A percentile compares a stretch with the other conserved stretches of the same genome.
These are phyloP conservation scores for Verticillium longisporum DNA, from an alignment of 2,329 filamentous ascomycete species.

Conservation along the genomic window DNA sequence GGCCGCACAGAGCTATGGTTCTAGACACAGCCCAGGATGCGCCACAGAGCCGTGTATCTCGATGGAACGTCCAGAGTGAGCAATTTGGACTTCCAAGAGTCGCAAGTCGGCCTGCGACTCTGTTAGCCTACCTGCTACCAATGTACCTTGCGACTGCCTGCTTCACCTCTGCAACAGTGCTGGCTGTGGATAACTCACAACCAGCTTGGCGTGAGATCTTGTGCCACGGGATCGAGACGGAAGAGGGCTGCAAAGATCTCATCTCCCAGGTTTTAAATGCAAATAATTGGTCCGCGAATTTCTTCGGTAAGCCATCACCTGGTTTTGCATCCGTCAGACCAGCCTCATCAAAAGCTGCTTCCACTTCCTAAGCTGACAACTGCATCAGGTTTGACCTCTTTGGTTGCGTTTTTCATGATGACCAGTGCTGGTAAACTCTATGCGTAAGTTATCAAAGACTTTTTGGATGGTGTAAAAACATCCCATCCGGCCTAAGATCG, in stretches of 20 bases:
- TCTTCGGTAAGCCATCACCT: not conserved
- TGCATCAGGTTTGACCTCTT: not conserved
- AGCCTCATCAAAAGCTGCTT: not conserved
- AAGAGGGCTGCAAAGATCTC: not conserved
- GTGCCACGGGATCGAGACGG: not conserved
- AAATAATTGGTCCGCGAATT: not conserved
- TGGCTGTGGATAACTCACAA: not conserved
- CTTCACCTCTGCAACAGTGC: not conserved
- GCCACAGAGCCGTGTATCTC: not conserved
- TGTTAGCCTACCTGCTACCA: not conserved
- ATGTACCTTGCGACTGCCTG: not conserved
- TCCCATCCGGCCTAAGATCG: too few relatives aligned
- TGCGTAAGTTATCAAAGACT: not conserved
- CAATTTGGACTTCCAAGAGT: not conserved
- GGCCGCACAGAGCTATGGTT: not conserved
- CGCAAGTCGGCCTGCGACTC: not conserved
- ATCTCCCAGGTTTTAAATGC: not conserved
- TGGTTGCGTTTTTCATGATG: not conserved
- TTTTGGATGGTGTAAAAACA: too few relatives aligned
- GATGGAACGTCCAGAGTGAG: not conserved
- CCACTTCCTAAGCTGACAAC: not conserved
- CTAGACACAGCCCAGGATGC: not conserved
- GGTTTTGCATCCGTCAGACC: not conserved
- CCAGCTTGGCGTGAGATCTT: not conserved
- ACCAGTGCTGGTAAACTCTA: not conserved